phyloP scores from a whole-genome alignment of 345 rosid genomes.

The Adansonia digitata region DNA sequence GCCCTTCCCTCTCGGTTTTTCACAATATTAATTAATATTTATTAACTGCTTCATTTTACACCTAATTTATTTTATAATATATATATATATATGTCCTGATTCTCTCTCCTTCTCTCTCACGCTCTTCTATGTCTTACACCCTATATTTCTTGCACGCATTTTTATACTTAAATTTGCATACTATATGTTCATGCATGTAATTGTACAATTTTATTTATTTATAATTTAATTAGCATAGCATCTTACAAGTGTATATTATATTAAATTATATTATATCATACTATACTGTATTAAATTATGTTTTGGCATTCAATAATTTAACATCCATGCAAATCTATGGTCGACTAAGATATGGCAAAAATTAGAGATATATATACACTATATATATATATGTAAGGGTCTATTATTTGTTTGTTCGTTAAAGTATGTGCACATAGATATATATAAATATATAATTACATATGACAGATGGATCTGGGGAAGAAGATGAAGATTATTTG shows the following conservation, averaged over 20 bases:
- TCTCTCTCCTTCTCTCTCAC: neutral
- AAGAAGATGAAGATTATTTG: constrained; percentile 45
- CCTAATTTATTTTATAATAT: too few species aligned
- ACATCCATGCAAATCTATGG: too few species aligned
- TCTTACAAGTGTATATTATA: neutral
- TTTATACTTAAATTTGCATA: neutral
- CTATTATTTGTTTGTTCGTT: neutral
- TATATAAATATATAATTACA: neutral
- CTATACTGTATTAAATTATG: too few species aligned
- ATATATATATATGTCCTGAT: too few species aligned
- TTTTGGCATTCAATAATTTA: too few species aligned
- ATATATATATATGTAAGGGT: neutral
- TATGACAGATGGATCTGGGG: constrained; percentile 41
- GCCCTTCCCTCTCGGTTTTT: neutral
- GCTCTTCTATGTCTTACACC: neutral
- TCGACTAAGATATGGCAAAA: too few species aligned
- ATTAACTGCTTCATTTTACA: neutral
- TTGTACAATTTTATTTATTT: neutral
- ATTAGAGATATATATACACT: too few species aligned
- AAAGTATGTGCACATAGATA: neutral
- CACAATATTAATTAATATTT: too few species aligned
- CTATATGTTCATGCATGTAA: neutral
- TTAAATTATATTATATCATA: too few species aligned
- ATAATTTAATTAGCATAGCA: neutral
- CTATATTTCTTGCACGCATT: neutral